Percentiles rank a stretch among this genome's conserved stretches.
These are phyloP conservation scores for Macroventuria anomochaeta DNA, from an alignment of 2,329 filamentous ascomycete species.

Conservation along the genomic window DNA sequence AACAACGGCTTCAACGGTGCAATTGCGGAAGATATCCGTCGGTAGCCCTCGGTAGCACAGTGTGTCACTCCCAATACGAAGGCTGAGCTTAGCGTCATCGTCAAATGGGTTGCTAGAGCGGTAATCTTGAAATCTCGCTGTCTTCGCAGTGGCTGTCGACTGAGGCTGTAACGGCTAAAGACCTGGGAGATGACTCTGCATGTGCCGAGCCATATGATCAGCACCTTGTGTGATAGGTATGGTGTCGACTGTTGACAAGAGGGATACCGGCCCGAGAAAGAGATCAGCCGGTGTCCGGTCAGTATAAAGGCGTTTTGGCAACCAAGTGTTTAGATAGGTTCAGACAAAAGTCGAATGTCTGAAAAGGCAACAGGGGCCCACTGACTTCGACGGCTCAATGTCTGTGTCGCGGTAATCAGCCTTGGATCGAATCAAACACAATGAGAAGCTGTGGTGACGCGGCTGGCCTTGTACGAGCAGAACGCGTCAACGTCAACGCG, in stretches of 20 bases:
- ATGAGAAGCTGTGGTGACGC: slow-evolving; percentile 20
- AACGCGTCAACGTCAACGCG: slow-evolving; percentile 23
- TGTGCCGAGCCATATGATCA: slow-evolving; percentile 35
- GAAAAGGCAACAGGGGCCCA: slow-evolving; percentile 2
- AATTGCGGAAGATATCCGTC: slow-evolving; percentile 29
- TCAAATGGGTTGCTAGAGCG: slow-evolving; percentile 1
- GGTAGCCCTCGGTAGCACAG: slow-evolving; percentile 26
- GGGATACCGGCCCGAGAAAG: slow-evolving; percentile 16
- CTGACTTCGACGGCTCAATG: slow-evolving; percentile 14
- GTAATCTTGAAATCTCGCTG: slow-evolving; percentile 5
- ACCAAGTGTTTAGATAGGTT: too few relatives aligned
- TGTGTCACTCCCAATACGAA: slow-evolving; percentile 20
- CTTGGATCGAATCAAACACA: slow-evolving; percentile 20
- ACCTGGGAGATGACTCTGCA: slow-evolving; percentile 32
- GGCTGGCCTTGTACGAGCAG: slow-evolving; percentile 18
- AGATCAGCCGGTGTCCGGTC: slow-evolving; percentile 14
- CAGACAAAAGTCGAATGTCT: too few relatives aligned
- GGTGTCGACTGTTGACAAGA: slow-evolving; percentile 12
- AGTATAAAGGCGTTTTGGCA: slow-evolving; percentile 3
- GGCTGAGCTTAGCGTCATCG: slow-evolving; percentile 25
- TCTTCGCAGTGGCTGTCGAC: slow-evolving; percentile 22
- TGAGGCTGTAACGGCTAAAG: slow-evolving; percentile 38
- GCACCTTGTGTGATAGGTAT: slow-evolving; percentile 16
- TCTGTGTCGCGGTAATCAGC: slow-evolving; percentile 29
- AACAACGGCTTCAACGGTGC: slow-evolving; percentile 33